Evolutionary conservation across 495 filamentous ascomycete genomes (phyloP), one percentile per base, ranked within the genome.

Genomic region (Aspergillus taichungensis): DNA sequence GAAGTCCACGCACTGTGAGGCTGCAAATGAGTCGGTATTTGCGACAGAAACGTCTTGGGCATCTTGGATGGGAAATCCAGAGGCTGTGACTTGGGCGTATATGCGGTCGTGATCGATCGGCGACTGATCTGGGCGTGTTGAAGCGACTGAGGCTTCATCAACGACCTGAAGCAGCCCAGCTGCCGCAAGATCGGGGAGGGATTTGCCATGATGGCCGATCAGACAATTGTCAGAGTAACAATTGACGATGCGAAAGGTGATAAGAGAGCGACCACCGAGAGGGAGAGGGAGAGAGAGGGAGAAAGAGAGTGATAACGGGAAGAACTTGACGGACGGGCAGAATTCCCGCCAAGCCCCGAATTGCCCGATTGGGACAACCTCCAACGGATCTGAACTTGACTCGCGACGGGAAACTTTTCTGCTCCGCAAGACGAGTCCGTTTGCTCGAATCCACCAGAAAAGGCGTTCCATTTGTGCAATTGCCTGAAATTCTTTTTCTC

Each of bases 161-260:
- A 60, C 14, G 76, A 68, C 65, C 80, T 80, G 64, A 82, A 77
- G 68, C 78, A 79, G 76, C 75, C 73, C 70, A 84, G 67, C 47
- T 76, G 83, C 79, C 79, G 79, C 62, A 79, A 60, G 44, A 75
- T 64, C 49, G 69, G 70, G 52, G 68, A 66, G 48, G 75, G 59
- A 42, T 64, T 68, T 59, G 82, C 80, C 83, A 86, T 86, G 42
- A 54, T 37, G 40, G 46, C 32, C 6, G 33, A 45, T 13, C 30
- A 34, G 31, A 46, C 43, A 46, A 12, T 8, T 28, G 35, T 35
- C 45, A 3, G 13, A 13, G 32, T 13, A 31, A 45, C 31, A 31
- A 32, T n/a, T 30, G 13, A 4, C 18, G 35, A 18, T 29, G 42
- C 57, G 46, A 45, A 53, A 52, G 52, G 53, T 46, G 28, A 14